phyloP scores from a whole-genome alignment of 352 stramenopile species.

The Phytophthora hibernalis region DNA sequence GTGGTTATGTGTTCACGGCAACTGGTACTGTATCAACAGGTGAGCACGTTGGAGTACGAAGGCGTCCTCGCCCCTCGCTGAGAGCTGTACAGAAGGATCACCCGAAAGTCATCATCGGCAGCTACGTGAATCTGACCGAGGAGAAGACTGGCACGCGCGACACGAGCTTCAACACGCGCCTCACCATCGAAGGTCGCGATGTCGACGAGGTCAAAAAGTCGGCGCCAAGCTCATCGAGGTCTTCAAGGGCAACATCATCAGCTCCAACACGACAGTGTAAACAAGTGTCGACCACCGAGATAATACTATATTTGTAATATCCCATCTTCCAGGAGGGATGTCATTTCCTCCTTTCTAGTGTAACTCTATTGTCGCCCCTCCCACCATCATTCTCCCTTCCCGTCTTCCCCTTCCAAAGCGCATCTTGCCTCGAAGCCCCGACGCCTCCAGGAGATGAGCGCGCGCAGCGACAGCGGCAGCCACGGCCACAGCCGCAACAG shows the following conservation, averaged over 20 bases:
- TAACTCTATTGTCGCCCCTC: not conserved
- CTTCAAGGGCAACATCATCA: constrained; percentile 18
- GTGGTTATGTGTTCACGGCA: not conserved
- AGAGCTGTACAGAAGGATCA: constrained; percentile 66
- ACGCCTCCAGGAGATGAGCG: constrained; percentile 33
- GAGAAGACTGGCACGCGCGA: constrained; percentile 57
- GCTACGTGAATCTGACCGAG: constrained; percentile 78
- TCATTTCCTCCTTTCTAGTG: not conserved
- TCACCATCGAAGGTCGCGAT: constrained; percentile 63
- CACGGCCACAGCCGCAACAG: constrained; percentile 53
- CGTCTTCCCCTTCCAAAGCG: constrained; percentile 14
- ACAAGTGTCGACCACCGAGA: constrained; percentile 17
- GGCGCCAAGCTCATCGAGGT: constrained; percentile 43
- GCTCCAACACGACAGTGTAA: constrained; percentile 18
- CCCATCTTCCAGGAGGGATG: constrained; percentile 7
- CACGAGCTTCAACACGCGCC: constrained; percentile 62
- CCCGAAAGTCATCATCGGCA: constrained; percentile 70
- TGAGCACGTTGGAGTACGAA: constrained; percentile 72
- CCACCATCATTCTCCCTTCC: constrained; percentile 2
- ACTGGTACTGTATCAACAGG: constrained; percentile 29
- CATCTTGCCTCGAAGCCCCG: constrained; percentile 24
- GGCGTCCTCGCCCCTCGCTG: constrained; percentile 61
- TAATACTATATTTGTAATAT: constrained; percentile 7
- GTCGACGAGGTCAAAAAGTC: constrained; percentile 54
- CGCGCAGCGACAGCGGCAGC: constrained; percentile 40